Conservation (phyloP, 2,329 filamentous ascomycete species). For the Sclerotinia borealis region DNA sequence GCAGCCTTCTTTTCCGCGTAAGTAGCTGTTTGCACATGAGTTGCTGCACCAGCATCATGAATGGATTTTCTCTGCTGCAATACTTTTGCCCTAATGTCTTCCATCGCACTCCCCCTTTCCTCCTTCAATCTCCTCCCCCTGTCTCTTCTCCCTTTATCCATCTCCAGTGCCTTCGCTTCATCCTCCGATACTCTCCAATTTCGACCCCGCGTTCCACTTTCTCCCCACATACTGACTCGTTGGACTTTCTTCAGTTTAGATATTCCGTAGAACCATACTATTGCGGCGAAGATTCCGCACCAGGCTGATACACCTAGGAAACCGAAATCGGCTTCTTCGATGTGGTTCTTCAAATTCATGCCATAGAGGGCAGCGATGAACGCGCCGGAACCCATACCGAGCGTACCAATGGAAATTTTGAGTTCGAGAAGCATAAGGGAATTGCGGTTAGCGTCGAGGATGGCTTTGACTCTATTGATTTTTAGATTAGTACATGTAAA, state of each 20-base stretch:
- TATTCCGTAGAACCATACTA: slow-evolving; percentile 80
- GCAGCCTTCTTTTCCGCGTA: neutral
- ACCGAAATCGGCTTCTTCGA: slow-evolving; percentile 86
- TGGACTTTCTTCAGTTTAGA: slow-evolving; percentile 79
- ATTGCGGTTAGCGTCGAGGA: slow-evolving; percentile 96
- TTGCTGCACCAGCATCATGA: neutral
- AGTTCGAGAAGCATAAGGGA: slow-evolving; percentile 95
- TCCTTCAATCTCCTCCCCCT: slow-evolving; percentile 25
- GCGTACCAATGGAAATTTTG: slow-evolving; percentile 90
- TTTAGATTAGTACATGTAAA: neutral
- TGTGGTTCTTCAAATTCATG: slow-evolving; percentile 98
- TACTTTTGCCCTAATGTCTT: slow-evolving; percentile 15
- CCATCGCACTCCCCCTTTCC: slow-evolving; percentile 18
- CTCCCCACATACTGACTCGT: slow-evolving; percentile 71
- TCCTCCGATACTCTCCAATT: slow-evolving; percentile 29
- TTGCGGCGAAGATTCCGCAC: slow-evolving; percentile 65
- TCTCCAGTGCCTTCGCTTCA: slow-evolving; percentile 22
- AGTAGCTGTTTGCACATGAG: neutral
- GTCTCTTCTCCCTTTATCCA: slow-evolving; percentile 22
- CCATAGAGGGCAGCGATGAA: slow-evolving; percentile 98
- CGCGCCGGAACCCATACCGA: slow-evolving; percentile 90
- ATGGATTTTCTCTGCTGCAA: slow-evolving; percentile 4
- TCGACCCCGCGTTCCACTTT: slow-evolving; percentile 27
- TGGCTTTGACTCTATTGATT: slow-evolving; percentile 72
- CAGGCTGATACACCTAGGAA: slow-evolving; percentile 69